These are phyloP conservation scores for Stellera chamaejasme DNA, from an alignment of 345 rosid species.

Conservation along the genomic window DNA sequence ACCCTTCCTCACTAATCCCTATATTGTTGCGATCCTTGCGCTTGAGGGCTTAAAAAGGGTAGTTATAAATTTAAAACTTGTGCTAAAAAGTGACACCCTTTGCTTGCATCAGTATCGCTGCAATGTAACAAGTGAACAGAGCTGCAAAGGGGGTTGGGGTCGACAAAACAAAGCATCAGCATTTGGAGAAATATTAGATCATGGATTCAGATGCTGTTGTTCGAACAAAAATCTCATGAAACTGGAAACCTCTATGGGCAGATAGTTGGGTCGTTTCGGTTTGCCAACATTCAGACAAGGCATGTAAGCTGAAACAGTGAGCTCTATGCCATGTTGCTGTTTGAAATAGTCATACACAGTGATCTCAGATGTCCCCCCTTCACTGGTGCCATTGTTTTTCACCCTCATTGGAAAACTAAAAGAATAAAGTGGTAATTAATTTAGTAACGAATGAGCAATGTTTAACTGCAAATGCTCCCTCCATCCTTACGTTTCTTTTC, in stretches of 20 bases:
- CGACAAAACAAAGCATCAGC: neutral
- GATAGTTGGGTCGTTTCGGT: constrained; percentile 67
- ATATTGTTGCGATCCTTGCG: too few relatives aligned
- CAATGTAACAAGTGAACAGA: constrained; percentile 70
- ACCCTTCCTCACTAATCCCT: too few relatives aligned
- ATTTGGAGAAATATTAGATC: neutral
- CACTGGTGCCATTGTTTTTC: constrained; percentile 33
- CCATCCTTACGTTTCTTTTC: too few relatives aligned
- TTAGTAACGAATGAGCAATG: too few relatives aligned
- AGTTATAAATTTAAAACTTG: too few relatives aligned
- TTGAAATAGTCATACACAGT: constrained; percentile 72
- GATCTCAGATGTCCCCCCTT: constrained; percentile 35
- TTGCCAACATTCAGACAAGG: constrained; percentile 94
- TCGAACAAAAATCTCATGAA: too few relatives aligned
- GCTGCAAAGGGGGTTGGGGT: constrained; percentile 25
- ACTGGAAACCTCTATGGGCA: constrained; percentile 62
- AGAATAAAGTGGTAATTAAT: neutral
- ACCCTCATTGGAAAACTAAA: constrained; percentile 59
- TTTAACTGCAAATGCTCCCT: too few relatives aligned
- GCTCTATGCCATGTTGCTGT: constrained; percentile 47
- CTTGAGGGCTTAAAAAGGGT: too few relatives aligned
- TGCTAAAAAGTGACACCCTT: too few relatives aligned
- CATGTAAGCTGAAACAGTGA: constrained; percentile 47
- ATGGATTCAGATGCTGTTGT: too few relatives aligned
- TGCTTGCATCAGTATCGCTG: constrained; percentile 87